phyloP scores from a whole-genome alignment of 2,329 filamentous ascomycete species.

The Helotiales sp. region DNA sequence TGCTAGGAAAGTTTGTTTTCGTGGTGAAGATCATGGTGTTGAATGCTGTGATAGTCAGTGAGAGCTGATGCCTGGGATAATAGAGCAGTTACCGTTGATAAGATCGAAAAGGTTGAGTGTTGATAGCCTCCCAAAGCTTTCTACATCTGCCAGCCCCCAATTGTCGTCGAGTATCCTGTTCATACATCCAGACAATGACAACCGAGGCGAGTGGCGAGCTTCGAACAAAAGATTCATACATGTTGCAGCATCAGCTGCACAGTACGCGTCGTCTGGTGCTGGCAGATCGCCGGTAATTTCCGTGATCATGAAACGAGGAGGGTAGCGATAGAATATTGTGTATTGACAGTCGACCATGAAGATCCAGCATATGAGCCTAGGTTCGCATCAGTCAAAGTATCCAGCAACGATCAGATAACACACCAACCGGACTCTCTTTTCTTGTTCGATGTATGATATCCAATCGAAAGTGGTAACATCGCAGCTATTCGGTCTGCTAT shows the following conservation, averaged over 20 bases:
- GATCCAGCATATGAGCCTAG: not conserved
- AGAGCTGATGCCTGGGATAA: not conserved
- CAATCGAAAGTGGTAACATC: not conserved
- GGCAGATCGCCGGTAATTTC: not conserved
- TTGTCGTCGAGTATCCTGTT: not conserved
- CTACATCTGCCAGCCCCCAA: not conserved
- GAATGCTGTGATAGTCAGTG: not conserved
- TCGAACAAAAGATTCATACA: not conserved
- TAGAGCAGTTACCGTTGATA: not conserved
- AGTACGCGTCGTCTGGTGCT: not conserved
- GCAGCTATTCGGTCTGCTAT: not conserved
- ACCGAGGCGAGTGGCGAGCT: not conserved
- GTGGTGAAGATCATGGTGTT: not conserved
- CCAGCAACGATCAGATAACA: not conserved
- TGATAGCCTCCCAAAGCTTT: not conserved
- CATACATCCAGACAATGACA: not conserved
- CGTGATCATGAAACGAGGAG: not conserved
- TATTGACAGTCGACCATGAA: not conserved
- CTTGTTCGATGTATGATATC: not conserved
- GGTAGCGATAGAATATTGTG: not conserved
- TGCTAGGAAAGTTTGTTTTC: not conserved
- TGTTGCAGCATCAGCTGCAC: not conserved
- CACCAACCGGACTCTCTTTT: not conserved
- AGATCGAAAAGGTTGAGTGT: not conserved
- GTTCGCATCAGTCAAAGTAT: not conserved